Base-by-base conservation (phyloP, 805 yeast species). In the Metschnikowia shivogae region DNA sequence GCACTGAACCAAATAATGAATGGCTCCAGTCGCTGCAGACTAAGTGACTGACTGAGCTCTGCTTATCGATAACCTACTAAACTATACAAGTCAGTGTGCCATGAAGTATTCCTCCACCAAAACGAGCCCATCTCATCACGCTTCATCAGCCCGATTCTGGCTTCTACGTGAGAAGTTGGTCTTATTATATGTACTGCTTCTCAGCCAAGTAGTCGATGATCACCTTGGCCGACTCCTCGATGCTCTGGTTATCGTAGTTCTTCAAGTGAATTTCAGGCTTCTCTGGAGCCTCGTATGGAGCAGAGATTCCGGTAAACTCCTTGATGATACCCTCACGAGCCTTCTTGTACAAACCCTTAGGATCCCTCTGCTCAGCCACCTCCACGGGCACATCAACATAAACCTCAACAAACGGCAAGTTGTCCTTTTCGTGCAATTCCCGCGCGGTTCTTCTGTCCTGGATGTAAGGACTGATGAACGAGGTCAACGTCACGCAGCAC, bases 341-440 rank as follows among this genome's bases (percentile, higher is more conserved):
- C 77, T 92, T 92, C 70, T 89, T 89, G 74, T 92, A 92, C 55
- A 92, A 73, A 10, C 98, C 98, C 73, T 92, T 92, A 52, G 98
- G 98, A 67, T 92, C 98, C 72, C 98, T 87, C 67, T 88, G 78
- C 74, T 92, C 98, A 41, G 97, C 98, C 50, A 92, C 89, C 59
- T 84, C 89, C 42, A 92, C 75, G 30, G 98, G 97, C 36, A 89
- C 97, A 64, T 90, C 96, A 31, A 90, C 92, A 55, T 71, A 89
- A 7, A 92, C 95, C 72, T 90, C 98, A 44, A 90, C 78, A 59
- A 90, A 90, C 43, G 95, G 92, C 50, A 92, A 71, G 34, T 77
- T 77, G 53, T 83, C 80, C 48, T 81, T 80, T 51, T 77, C 80
- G 64, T 90, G 98, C 52, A 90, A 73, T 62, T 84, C 82, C 62